These are phyloP conservation scores for Haberlea rhodopensis DNA, from an alignment of 257 asterid genomes.

Conservation along the genomic window DNA sequence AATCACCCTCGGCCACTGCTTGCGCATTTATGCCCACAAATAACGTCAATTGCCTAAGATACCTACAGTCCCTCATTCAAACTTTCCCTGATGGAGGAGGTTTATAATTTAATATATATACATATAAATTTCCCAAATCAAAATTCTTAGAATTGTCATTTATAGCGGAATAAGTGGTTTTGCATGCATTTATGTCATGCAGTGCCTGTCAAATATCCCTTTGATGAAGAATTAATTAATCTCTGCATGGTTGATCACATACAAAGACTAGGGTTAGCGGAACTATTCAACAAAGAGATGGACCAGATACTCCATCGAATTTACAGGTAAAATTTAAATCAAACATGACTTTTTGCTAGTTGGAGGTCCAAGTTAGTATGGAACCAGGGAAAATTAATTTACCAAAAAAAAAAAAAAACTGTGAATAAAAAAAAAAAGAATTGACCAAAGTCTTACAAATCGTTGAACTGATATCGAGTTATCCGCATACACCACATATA, in stretches of 20 bases:
- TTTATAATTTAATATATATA: not conserved
- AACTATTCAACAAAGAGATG: slow-evolving; percentile 43
- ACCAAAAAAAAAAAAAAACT: no score
- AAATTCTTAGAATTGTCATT: no score
- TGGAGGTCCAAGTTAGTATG: no score
- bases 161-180: not conserved
- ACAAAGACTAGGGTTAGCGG: slow-evolving; percentile 53
- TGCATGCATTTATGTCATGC: slow-evolving; percentile 1
- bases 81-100: slow-evolving; percentile 47
- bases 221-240: slow-evolving; percentile 45
- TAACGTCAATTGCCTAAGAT: slow-evolving; percentile 27
- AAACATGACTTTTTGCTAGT: no score
- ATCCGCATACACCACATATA: no score
- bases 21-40: slow-evolving; percentile 40
- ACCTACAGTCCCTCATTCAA: slow-evolving; percentile 37
- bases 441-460: no score
- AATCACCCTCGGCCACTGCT: slow-evolving; percentile 58
- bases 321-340: slow-evolving; percentile 30
- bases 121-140: no score
- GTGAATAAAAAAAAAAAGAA: no score
- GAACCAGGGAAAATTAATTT: no score
- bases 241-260: slow-evolving; percentile 50
- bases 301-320: slow-evolving; percentile 35
- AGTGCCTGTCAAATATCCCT: slow-evolving; percentile 44
- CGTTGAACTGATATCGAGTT: no score